Base-by-base conservation (phyloP, 164 flowering plant species). In the Akebia trifoliata region DNA sequence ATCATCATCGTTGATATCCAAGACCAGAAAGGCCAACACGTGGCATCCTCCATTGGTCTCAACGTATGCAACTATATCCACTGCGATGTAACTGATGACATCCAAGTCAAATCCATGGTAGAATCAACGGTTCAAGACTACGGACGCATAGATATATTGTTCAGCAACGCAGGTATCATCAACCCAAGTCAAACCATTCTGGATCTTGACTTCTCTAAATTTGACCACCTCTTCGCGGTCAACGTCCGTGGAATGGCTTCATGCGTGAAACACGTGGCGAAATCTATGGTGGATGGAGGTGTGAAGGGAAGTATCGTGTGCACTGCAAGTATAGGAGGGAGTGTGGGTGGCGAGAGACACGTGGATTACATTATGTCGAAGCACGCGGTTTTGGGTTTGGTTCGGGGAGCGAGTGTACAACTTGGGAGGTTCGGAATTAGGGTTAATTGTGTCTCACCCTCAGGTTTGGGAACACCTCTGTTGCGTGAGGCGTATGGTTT, bases 371-470 rank as follows among this genome's bases (percentile, higher is more conserved):
- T 15, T 30, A 68, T 72, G 74, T 77, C 84, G 20, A 77, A 82
- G 70, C 77, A 76, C 28, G 84, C 85, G 2, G 78, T 66, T 39
- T 15, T 52, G 55, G 64, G 64, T 26, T 18, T 66, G 60, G 53
- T 59, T 40, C 30, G 53, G 43, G 35, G 59, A 20, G 59, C 82
- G n/a, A 57, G 81, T 29, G 0, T 1, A 35, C 72, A 73, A 57
- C 67, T 81, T 0, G 86, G 83, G 26, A 57, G 9, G 66, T 45
- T 65, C 15, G 82, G 81, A 49, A 72, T 83, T 0, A 47, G 88
- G 21, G 85, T 80, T 53, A 82, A 83, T 62, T 50, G 76, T 50
- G 74, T 78, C 5, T 78, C 85, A n/a, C 88, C 85, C 8, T 28
- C 10, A 1, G 75, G 32, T 38, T 26, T 76, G 22, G 75, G 68